Conservation (phyloP, 1,139 yeast genomes). For the Geotrichum macrosporum region DNA sequence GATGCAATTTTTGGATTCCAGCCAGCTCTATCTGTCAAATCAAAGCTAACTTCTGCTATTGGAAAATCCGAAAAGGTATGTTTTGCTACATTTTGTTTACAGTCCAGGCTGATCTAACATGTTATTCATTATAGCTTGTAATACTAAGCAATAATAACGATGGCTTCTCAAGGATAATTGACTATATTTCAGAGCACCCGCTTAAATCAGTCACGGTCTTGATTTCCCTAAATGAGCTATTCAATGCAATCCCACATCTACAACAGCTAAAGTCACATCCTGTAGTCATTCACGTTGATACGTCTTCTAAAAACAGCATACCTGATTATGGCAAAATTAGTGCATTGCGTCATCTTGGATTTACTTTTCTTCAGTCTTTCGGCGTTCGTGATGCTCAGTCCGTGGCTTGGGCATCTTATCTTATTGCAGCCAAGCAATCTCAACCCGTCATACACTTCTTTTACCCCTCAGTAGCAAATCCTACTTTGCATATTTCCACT, state of each 20-base stretch:
- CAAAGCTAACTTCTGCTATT: conserved; percentile 36
- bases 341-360: conserved; percentile 65
- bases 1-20: conserved; percentile 45
- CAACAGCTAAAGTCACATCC: conserved; percentile 45
- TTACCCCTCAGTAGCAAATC: conserved; percentile 22
- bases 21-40: conserved; percentile 46
- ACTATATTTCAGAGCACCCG: conserved; percentile 22
- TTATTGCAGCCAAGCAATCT: conserved; percentile 47
- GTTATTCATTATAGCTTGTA: conserved; percentile 34
- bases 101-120: too few species aligned
- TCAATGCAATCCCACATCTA: conserved; percentile 58
- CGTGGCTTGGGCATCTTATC: conserved; percentile 54
- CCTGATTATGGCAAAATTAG: conserved; percentile 62
- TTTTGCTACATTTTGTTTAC: too few species aligned
- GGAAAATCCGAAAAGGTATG: conserved; percentile 18
- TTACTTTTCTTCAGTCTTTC: conserved; percentile 62
- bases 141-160: conserved; percentile 49
- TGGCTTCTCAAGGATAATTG: conserved; percentile 47
- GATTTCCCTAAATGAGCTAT: conserved; percentile 51
- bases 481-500: conserved; percentile 17
- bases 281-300: conserved; percentile 58
- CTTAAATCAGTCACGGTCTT: conserved; percentile 35
- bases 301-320: conserved; percentile 15
- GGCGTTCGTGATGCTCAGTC: conserved; percentile 50
- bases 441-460: conserved; percentile 68